Evolutionary conservation across 768 basidiomycete species (phyloP), one percentile per base, ranked within the genome.

Genomic region (Lactarius hatsudake): DNA sequence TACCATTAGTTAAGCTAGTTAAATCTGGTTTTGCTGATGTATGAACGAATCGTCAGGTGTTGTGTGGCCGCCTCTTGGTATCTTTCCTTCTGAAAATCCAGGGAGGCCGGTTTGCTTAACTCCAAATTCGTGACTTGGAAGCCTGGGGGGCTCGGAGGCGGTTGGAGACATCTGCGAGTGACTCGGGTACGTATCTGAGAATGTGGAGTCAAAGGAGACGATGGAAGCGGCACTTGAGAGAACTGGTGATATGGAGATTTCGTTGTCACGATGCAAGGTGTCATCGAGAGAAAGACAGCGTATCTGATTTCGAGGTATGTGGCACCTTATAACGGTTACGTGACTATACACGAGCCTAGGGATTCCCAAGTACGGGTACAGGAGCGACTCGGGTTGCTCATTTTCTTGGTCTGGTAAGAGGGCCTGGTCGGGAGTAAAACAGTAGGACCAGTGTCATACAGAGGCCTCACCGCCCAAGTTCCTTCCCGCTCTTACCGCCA

Each of bases 221-320:
- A 67, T 36, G 12, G 66, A 55, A 12, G 51, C 3, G 17, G 62
- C n/a, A 10, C 51, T 55, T 8, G 66, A 62, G 18, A 34, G 45
- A 26, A n/a, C 48, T 3, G 56, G 55, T 10, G 61, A 67, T 38
- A 36, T 10, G 3, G 1, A 1, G 13, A n/a, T 28, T 28, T 53
- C 17, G 8, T 53, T 34, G 51, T 15, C 32, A 17, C 40, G 48
- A 45, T 32, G 23, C 12, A 56, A 23, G 57, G n/a, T 12, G 62
- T 36, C 66, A 67, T 67, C 40, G 18, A 23, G 20, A 18, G 18
- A 8, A 38, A 32, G 17, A 17, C 40, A 15, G 6, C 10, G 48
- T 51, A 18, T 40, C 15, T 40, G 40, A 17, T 17, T 40, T 15
- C 32, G 36, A 12, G 6, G 42, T 17, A 17, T 42, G 42, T 42